These are phyloP conservation scores for Vanilla planifolia DNA, from an alignment of 106 monocot genomes.

Conservation along the genomic window DNA sequence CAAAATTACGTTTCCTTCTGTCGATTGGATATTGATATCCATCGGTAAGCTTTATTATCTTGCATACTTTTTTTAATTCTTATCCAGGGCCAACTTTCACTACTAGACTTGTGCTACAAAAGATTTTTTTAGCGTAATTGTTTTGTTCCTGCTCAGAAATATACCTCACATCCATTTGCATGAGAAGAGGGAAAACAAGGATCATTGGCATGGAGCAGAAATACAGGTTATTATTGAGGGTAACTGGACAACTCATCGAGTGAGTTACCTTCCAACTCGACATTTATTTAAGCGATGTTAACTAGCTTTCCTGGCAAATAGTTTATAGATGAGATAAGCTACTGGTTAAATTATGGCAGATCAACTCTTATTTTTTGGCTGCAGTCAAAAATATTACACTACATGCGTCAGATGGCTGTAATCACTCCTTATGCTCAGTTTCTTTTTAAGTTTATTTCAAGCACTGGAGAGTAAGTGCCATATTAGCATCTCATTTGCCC, in stretches of 20 bases:
- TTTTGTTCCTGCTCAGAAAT: conserved; percentile 43
- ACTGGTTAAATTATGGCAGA: background rate
- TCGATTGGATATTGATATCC: conserved; percentile 93
- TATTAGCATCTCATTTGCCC: conserved; percentile 2
- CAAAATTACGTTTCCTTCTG: conserved; percentile 84
- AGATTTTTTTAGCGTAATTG: background rate
- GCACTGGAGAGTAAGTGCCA: conserved; percentile 59
- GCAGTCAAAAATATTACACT: conserved; percentile 96
- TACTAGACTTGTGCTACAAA: background rate
- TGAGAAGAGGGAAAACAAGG: conserved; percentile 83
- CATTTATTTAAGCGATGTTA: too few species aligned
- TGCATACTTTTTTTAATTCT: background rate
- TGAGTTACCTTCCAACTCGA: conserved; percentile 50
- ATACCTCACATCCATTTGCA: conserved; percentile 95
- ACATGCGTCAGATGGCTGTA: conserved; percentile 99
- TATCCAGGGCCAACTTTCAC: background rate
- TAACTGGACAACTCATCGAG: conserved; percentile 96
- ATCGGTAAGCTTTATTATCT: conserved; percentile 41
- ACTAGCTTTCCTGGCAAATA: too few species aligned
- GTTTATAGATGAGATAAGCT: background rate
- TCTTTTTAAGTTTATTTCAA: conserved; percentile 79
- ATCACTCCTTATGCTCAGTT: conserved; percentile 96
- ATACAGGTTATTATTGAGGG: conserved; percentile 97
- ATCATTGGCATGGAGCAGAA: conserved; percentile 95
- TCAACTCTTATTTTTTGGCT: conserved; percentile 12